These are phyloP conservation scores for Iberis pinnata DNA, from an alignment of 345 rosid species.

Conservation along the genomic window DNA sequence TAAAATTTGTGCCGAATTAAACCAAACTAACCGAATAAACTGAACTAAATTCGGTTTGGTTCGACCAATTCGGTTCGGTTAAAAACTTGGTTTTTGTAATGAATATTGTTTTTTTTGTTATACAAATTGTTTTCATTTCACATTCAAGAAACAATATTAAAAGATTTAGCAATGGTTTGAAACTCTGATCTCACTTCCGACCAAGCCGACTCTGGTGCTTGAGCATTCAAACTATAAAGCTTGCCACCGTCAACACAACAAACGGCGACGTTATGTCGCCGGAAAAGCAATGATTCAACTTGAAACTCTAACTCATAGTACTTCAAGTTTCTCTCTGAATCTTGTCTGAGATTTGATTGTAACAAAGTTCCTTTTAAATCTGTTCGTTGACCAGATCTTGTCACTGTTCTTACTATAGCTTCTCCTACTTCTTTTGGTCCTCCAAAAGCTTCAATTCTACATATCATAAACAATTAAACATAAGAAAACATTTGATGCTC, in stretches of 20 bases:
- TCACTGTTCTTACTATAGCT: constrained; percentile 51
- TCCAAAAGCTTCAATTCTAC: constrained; percentile 77
- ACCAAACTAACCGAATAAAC: too few species aligned
- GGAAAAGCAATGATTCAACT: constrained; percentile 64
- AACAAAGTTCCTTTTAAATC: constrained; percentile 56
- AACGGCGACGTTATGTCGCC: constrained; percentile 60
- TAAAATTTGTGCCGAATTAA: too few species aligned
- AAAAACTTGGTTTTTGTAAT: too few species aligned
- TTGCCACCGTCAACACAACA: constrained; percentile 54
- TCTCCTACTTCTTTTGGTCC: constrained; percentile 79
- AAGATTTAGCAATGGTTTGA: constrained; percentile 46
- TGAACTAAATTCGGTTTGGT: too few species aligned
- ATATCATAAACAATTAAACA: neutral
- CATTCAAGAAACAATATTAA: constrained; percentile 37
- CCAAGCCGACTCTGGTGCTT: constrained; percentile 72
- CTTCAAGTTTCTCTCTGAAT: constrained; percentile 37
- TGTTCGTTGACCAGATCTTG: constrained; percentile 40
- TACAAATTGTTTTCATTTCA: neutral
- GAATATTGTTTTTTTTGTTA: too few species aligned
- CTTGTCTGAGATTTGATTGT: constrained; percentile 47
- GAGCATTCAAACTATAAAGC: constrained; percentile 68
- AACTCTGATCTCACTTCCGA: constrained; percentile 44
- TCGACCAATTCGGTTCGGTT: too few species aligned
- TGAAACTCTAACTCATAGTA: constrained; percentile 70
- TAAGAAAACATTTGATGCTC: too few species aligned